Conservation (phyloP, 202 grass and related monocot species). For the Zizania palustris region DNA sequence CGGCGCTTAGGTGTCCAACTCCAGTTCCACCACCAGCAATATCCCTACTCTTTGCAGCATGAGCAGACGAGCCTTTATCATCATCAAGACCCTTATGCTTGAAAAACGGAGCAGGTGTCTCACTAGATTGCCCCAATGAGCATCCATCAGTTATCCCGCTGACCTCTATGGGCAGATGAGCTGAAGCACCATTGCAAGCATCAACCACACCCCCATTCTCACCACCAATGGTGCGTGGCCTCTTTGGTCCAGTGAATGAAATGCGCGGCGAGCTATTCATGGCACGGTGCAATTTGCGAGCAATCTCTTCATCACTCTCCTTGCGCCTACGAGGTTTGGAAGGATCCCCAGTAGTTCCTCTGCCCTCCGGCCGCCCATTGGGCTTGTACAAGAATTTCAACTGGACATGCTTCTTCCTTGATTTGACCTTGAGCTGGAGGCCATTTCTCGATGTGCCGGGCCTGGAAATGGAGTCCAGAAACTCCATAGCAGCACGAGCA, state of each 20-base stretch:
- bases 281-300: constrained; percentile 60
- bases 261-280: constrained; percentile 72
- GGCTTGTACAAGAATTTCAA: constrained; percentile 72
- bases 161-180: constrained; percentile 1
- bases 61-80: constrained; percentile 23
- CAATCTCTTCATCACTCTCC: constrained; percentile 57
- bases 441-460: constrained; percentile 48
- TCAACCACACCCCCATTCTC: neutral
- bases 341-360: constrained; percentile 11
- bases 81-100: constrained; percentile 34
- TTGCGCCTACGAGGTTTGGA: constrained; percentile 40
- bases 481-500: constrained; percentile 77
- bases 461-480: constrained; percentile 71
- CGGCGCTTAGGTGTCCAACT: constrained; percentile 25
- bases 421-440: constrained; percentile 54
- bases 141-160: constrained; percentile 24
- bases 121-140: constrained; percentile 27
- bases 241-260: constrained; percentile 62
- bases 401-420: constrained; percentile 73
- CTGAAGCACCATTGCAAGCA: constrained; percentile 43
- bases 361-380: constrained; percentile 36
- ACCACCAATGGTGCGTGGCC: neutral
- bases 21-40: constrained; percentile 34
- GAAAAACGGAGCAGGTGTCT: constrained; percentile 37
- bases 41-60: constrained; percentile 16